Percentiles rank a stretch among this genome's conserved stretches.
phyloP scores from a whole-genome alignment of 202 grass and related monocot genomes.

The Saccharum hybrid region DNA sequence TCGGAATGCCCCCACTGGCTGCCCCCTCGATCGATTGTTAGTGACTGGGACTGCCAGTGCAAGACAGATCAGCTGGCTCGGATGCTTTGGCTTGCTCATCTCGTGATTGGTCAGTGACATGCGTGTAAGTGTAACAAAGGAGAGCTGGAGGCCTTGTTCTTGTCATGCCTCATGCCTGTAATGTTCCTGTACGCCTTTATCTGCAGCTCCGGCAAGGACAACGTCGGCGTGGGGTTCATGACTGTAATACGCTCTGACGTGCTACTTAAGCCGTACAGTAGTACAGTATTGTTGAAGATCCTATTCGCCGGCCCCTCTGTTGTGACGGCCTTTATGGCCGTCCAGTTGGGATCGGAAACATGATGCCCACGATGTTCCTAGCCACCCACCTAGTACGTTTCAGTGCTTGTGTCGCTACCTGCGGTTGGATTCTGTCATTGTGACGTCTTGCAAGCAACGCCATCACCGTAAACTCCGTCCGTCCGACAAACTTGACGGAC shows the following conservation, averaged over 20 bases:
- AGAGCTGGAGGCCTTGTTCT: background rate
- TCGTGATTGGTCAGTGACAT: background rate
- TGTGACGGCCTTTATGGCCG: background rate
- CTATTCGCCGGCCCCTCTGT: background rate
- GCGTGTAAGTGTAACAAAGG: background rate
- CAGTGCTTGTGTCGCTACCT: background rate
- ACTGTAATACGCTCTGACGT: background rate
- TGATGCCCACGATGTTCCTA: background rate
- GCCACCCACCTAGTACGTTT: background rate
- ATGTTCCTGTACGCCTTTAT: background rate
- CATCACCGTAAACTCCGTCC: conserved; percentile 15
- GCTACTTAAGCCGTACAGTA: background rate
- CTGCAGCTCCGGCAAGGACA: background rate
- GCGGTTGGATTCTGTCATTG: background rate
- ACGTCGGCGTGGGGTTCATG: background rate
- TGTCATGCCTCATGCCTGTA: no score
- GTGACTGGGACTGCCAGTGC: background rate
- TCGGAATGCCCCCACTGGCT: background rate
- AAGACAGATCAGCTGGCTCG: background rate
- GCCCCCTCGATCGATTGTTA: background rate
- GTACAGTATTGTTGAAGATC: background rate
- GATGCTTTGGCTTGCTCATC: background rate
- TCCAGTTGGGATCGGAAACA: background rate
- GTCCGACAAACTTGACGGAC: conserved; percentile 4
- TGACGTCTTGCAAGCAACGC: background rate